A percentile compares a stretch with the other conserved stretches of the same genome.
phyloP scores from a whole-genome alignment of 345 rosid genomes.

The Lenwebbia sp. region DNA sequence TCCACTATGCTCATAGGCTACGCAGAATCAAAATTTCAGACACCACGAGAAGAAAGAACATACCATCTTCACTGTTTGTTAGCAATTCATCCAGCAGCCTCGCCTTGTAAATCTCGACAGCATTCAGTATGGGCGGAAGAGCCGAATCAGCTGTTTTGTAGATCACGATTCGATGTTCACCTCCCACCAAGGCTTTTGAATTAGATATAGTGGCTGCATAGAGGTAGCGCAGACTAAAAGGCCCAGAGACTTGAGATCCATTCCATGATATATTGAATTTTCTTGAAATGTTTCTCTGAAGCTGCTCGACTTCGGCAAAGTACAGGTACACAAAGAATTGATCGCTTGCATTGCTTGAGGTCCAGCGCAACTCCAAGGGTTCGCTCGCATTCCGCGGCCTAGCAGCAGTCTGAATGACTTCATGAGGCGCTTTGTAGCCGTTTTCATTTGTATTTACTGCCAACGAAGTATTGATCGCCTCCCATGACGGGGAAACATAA shows the following conservation, averaged over 20 bases:
- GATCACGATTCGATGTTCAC: slow-evolving; percentile 11
- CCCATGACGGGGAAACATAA: slow-evolving; percentile 14
- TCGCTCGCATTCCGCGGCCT: slow-evolving; percentile 5
- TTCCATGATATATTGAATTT: slow-evolving; percentile 23
- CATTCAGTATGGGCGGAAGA: slow-evolving; percentile 51
- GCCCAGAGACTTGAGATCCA: slow-evolving; percentile 17
- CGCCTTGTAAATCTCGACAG: slow-evolving; percentile 29
- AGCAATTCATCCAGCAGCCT: slow-evolving; percentile 8
- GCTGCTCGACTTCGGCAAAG: slow-evolving; percentile 35
- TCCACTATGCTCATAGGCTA: neutral
- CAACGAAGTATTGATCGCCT: slow-evolving; percentile 6
- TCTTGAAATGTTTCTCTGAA: slow-evolving; percentile 27
- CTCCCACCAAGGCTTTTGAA: slow-evolving; percentile 7
- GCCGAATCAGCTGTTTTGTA: slow-evolving; percentile 14
- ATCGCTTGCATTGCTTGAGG: slow-evolving; percentile 5
- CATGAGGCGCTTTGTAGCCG: slow-evolving; percentile 25
- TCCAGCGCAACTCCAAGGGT: slow-evolving; percentile 17
- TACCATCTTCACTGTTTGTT: slow-evolving; percentile 31
- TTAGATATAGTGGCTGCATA: slow-evolving; percentile 6
- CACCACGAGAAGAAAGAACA: neutral
- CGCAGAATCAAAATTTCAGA: neutral
- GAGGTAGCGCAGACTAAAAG: slow-evolving; percentile 15
- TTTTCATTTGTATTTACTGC: slow-evolving; percentile 15
- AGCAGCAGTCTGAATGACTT: slow-evolving; percentile 28
- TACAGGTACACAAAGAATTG: slow-evolving; percentile 33